Evolutionary conservation across 2,329 filamentous ascomycete genomes (phyloP).

Genomic region (Cryoendolithus antarcticus): DNA sequence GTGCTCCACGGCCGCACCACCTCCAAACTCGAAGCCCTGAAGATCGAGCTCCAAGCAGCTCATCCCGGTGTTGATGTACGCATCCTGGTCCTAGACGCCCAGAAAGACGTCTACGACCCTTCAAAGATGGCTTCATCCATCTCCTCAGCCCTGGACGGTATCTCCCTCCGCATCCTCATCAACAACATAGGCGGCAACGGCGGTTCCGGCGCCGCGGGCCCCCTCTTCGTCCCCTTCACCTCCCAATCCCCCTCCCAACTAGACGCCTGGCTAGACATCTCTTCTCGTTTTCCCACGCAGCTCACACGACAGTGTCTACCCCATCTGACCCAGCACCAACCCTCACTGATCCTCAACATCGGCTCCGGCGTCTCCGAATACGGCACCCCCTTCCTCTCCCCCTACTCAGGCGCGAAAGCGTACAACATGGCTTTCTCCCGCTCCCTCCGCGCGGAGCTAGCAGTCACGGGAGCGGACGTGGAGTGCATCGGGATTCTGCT

Average conservation of each 20-base stretch:
- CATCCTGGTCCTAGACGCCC: slow-evolving; percentile 33
- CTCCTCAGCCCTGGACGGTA: slow-evolving; percentile 27
- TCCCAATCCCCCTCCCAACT: not conserved
- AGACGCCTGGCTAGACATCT: slow-evolving; percentile 27
- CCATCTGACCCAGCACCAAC: slow-evolving; percentile 25
- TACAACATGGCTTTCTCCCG: slow-evolving; percentile 29
- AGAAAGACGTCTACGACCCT: slow-evolving; percentile 16
- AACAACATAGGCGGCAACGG: slow-evolving; percentile 40
- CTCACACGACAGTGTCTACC: slow-evolving; percentile 35
- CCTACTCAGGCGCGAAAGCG: slow-evolving; percentile 35
- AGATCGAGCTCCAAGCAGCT: slow-evolving; percentile 23
- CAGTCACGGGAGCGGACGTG: slow-evolving; percentile 23
- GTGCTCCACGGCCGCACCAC: slow-evolving; percentile 41
- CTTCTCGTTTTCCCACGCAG: slow-evolving; percentile 36
- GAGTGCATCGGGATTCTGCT: slow-evolving; percentile 19
- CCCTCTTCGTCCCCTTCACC: not conserved
- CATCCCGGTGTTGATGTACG: slow-evolving; percentile 29
- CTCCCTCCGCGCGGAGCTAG: slow-evolving; percentile 30
- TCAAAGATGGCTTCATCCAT: slow-evolving; percentile 13
- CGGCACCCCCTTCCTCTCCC: slow-evolving; percentile 31
- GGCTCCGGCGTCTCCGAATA: slow-evolving; percentile 30
- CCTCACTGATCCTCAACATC: slow-evolving; percentile 38
- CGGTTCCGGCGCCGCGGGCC: slow-evolving; percentile 1
- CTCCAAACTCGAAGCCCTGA: slow-evolving; percentile 32
- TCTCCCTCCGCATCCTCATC: slow-evolving; percentile 38